These are phyloP conservation scores for Chlamydomonas sp. DNA, from an alignment of 139 green algal species.

Conservation along the genomic window DNA sequence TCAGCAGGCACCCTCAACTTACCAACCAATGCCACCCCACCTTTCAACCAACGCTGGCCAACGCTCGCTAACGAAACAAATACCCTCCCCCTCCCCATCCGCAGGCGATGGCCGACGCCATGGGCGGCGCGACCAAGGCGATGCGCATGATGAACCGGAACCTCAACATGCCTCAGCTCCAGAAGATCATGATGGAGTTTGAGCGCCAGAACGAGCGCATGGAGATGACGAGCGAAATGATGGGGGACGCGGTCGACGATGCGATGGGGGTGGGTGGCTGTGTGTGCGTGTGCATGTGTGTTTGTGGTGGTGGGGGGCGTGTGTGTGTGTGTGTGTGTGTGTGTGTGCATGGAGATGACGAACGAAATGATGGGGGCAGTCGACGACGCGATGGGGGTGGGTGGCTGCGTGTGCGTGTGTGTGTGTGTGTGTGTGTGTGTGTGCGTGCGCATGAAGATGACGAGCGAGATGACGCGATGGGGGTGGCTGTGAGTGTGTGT, in stretches of 20 bases:
- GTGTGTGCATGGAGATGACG: background rate
- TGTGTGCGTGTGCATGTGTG: too few species aligned
- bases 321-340: background rate
- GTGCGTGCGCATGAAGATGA: too few species aligned
- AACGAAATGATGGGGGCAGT: background rate
- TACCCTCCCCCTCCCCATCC: background rate
- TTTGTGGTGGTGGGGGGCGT: too few species aligned
- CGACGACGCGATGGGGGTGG: too few species aligned
- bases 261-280: conserved; percentile 75
- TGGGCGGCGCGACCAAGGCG: conserved; percentile 55
- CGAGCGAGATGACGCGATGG: too few species aligned
- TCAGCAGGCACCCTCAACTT: conserved; percentile 87
- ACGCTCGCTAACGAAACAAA: too few species aligned
- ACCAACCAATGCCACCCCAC: too few species aligned
- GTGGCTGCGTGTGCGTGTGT: too few species aligned
- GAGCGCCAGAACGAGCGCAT: conserved; percentile 95
- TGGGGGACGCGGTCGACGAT: conserved; percentile 93
- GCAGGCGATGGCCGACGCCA: too few species aligned
- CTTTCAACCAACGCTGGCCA: too few species aligned
- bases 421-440: too few species aligned
- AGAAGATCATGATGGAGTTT: conserved; percentile 96
- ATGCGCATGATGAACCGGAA: conserved; percentile 93
- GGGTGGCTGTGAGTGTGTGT: too few species aligned
- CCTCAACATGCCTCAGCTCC: conserved; percentile 84
- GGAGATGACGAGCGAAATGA: conserved; percentile 96